Conservation (phyloP, 2,329 filamentous ascomycete species). For the Alternaria hordeiaustralica region DNA sequence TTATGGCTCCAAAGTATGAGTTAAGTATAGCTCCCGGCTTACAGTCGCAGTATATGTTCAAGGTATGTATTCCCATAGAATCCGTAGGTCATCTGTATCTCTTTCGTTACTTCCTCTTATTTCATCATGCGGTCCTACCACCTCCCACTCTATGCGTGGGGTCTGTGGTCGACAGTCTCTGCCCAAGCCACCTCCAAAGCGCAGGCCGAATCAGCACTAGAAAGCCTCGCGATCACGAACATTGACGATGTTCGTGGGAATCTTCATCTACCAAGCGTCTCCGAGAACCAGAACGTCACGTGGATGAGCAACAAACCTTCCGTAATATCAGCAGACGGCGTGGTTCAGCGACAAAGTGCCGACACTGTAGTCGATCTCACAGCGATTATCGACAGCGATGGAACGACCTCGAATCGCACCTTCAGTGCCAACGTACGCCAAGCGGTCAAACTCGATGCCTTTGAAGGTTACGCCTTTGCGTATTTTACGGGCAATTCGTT, state of each 20-base stretch:
- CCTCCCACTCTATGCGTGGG: constrained; percentile 8
- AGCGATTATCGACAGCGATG: constrained; percentile 41
- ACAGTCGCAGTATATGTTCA: constrained; percentile 1
- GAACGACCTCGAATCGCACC: constrained; percentile 29
- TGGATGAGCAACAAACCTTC: constrained; percentile 48
- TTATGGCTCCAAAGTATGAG: neutral
- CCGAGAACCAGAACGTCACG: constrained; percentile 40
- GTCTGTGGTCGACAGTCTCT: constrained; percentile 7
- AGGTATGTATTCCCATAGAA: neutral
- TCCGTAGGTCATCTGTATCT: neutral
- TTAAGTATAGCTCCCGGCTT: neutral
- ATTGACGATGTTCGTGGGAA: constrained; percentile 51
- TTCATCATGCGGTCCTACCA: constrained; percentile 13
- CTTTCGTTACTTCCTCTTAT: neutral
- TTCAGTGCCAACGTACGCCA: constrained; percentile 47
- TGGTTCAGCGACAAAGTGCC: constrained; percentile 44
- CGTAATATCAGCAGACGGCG: constrained; percentile 46
- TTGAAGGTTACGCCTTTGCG: constrained; percentile 59
- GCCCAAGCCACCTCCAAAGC: constrained; percentile 1
- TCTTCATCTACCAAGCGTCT: constrained; percentile 43
- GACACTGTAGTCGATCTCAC: constrained; percentile 44
- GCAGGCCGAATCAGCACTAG: constrained; percentile 16
- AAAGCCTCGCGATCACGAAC: constrained; percentile 34
- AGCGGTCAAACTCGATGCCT: constrained; percentile 40
- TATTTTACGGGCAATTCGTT: constrained; percentile 58